Conservation (phyloP, 257 asterid species). For the Solanum ossicruentum region DNA sequence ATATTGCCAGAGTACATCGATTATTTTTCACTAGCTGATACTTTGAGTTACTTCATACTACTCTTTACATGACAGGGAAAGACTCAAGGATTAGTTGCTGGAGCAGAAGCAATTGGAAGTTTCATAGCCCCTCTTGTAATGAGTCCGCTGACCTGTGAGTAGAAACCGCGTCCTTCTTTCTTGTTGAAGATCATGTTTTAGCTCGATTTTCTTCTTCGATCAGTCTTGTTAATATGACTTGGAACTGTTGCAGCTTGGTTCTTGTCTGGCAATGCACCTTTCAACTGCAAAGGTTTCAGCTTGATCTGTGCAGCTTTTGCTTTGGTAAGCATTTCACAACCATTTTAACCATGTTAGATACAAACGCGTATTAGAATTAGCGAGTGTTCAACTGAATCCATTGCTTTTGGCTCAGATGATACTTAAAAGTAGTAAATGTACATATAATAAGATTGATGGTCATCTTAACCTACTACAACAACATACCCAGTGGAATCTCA, state of each 20-base stretch:
- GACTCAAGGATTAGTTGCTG: slow-evolving; percentile 28
- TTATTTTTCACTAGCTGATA: background rate
- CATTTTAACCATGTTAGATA: background rate
- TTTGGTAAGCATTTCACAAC: slow-evolving; percentile 31
- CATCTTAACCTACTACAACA: background rate
- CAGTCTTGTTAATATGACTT: background rate
- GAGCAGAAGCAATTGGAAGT: background rate
- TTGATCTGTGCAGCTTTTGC: slow-evolving; percentile 62
- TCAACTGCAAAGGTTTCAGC: slow-evolving; percentile 84
- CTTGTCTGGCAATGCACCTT: slow-evolving; percentile 68
- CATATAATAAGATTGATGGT: background rate
- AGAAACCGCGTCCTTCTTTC: background rate
- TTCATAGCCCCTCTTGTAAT: slow-evolving; percentile 22
- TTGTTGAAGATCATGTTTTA: background rate
- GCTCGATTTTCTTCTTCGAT: background rate
- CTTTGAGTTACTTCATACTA: background rate
- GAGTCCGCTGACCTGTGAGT: slow-evolving; percentile 82
- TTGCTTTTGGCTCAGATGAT: background rate
- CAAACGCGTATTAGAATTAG: background rate
- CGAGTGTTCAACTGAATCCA: background rate
- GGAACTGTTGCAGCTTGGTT: slow-evolving; percentile 56
- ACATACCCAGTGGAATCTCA: too few species aligned
- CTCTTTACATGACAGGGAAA: slow-evolving; percentile 35
- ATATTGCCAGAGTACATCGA: background rate
- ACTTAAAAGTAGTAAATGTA: background rate